Percentiles rank a stretch among this genome's conserved stretches.
phyloP scores from a whole-genome alignment of 179 eudicot species.

The Drosera spatulata region DNA sequence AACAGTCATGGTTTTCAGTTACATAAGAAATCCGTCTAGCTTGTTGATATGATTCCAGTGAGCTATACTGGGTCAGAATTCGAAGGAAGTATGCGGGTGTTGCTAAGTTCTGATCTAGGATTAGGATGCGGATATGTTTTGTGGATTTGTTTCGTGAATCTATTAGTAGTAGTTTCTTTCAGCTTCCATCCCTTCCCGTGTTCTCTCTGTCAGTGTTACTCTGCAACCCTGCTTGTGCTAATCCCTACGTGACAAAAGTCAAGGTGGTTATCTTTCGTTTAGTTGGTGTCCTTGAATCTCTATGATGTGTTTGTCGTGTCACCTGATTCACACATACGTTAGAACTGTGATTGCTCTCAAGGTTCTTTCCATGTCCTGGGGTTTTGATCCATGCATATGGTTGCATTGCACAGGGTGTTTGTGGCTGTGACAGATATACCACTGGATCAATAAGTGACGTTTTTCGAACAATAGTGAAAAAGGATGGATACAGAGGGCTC shows the following conservation, averaged over 20 bases:
- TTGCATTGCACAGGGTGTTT: constrained; percentile 55
- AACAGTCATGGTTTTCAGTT: too few species aligned
- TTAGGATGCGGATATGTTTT: background rate
- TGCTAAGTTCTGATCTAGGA: background rate
- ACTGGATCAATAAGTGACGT: constrained; percentile 40
- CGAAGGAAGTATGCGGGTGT: background rate
- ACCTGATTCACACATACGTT: background rate
- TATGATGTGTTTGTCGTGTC: background rate
- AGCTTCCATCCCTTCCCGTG: background rate
- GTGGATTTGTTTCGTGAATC: background rate
- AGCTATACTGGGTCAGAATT: too few species aligned
- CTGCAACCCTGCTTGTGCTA: too few species aligned
- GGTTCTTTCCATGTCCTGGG: background rate
- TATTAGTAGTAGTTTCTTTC: background rate
- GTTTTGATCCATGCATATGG: background rate
- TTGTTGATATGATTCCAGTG: too few species aligned
- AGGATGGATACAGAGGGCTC: constrained; percentile 75
- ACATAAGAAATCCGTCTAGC: too few species aligned
- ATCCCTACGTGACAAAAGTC: background rate
- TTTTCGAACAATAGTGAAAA: constrained; percentile 24
- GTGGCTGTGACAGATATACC: constrained; percentile 85
- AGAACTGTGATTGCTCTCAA: background rate
- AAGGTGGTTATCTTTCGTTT: background rate
- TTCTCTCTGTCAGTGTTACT: too few species aligned
- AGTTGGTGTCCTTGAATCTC: background rate